Base-by-base conservation (phyloP, 75 land plant genomes). In the Sequoia sempervirens region DNA sequence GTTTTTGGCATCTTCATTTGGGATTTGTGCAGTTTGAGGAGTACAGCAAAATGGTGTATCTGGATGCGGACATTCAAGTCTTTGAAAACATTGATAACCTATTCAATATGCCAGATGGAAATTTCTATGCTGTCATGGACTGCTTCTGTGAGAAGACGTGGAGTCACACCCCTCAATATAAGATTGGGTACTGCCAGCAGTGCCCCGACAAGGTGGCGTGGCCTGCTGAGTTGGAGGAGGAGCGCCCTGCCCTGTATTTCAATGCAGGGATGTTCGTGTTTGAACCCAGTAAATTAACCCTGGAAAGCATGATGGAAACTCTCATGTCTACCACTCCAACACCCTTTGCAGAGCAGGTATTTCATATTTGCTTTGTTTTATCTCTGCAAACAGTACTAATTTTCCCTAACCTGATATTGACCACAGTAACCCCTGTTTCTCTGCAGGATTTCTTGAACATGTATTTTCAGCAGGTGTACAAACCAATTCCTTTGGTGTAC, bases 181-280 rank as follows among this genome's bases (percentile, higher is more conserved):
- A 81, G n/a, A 86, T 91, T 26, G 88, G 89, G 17, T 91, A 91
- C 75, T 91, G 91, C 81, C 93, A 91, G 85, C 91, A 91, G 89
- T 90, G 89, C 87, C 93, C 91, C 1, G 82, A 91, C 10, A 89
- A 84, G 81, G 87, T 88, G 18, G 0, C 75, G 9, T 91, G 91
- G 91, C 86, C 88, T 8, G 80, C 30, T 1, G 80, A 79, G 36
- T 56, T 87, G 23, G 74, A 86, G 83, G 88, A 89, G 0, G 14
- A 82, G 3, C 88, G 85, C 1, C 91, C 93, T 4, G 53, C 85
- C 1, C 82, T 76, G 32, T 91, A 91, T 85, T 91, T 91, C 89
- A 91, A 91, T 58, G 93, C 93, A 23, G 89, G 91, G 23, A 89
- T 90, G 89, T 91, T 89, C 8, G 88, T 91, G 15, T 91, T 81